Conservation (phyloP, 345 rosid genomes). For the Punica granatum region DNA sequence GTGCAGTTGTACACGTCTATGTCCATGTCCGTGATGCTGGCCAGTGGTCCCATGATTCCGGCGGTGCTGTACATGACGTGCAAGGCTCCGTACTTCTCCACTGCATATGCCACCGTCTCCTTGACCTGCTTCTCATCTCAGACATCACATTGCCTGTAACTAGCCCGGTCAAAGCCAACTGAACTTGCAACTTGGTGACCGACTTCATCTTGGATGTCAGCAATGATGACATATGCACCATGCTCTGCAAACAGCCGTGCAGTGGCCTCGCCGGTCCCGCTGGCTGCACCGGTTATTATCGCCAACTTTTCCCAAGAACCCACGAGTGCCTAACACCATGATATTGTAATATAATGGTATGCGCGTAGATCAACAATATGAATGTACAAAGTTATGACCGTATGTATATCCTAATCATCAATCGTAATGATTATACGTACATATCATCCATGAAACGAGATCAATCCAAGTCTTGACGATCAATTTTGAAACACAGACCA, state of each 20-base stretch:
- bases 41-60: conserved; percentile 53
- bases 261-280: conserved; percentile 13
- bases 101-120: conserved; percentile 39
- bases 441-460: too few species aligned
- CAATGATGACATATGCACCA: conserved; percentile 60
- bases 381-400: too few species aligned
- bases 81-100: conserved; percentile 46
- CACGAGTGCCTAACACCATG: too few species aligned
- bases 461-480: too few species aligned
- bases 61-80: conserved; percentile 80
- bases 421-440: too few species aligned
- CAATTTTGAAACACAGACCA: too few species aligned
- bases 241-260: conserved; percentile 48
- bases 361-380: too few species aligned
- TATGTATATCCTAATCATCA: too few species aligned
- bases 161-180: conserved; percentile 33
- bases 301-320: too few species aligned
- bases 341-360: too few species aligned
- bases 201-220: conserved; percentile 62
- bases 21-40: conserved; percentile 55
- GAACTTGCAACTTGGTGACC: conserved; percentile 41
- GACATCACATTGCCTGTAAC: conserved; percentile 65
- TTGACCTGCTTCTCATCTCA: conserved; percentile 68
- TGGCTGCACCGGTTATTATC: neutral
- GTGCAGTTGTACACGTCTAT: conserved; percentile 40